These are phyloP conservation scores for Cryptococcus maquisensis DNA, from an alignment of 1,284 basidiomycete species.

Conservation along the genomic window DNA sequence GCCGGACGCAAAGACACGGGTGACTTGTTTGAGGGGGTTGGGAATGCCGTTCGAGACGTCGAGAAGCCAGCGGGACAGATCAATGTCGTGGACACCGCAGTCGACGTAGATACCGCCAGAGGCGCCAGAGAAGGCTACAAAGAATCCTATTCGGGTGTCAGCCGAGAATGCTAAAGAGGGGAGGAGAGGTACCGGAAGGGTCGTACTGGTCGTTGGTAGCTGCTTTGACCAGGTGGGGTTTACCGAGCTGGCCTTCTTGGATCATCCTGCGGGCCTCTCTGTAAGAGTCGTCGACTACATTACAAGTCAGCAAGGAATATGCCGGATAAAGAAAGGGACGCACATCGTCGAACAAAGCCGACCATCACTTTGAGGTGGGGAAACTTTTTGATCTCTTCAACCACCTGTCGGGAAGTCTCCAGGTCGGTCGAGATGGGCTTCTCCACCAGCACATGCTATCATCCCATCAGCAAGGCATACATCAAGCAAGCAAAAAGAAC, in stretches of 20 bases:
- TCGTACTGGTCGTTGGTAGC: constrained; percentile 34
- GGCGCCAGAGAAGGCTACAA: constrained; percentile 27
- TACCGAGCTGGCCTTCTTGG: constrained; percentile 20
- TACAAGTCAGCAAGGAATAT: background rate
- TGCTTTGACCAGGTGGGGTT: constrained; percentile 24
- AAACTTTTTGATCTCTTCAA: constrained; percentile 18
- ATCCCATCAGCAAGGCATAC: background rate
- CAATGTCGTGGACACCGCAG: constrained; percentile 40
- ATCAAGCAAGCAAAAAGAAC: background rate
- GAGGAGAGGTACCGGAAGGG: constrained; percentile 9
- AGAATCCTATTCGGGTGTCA: constrained; percentile 22
- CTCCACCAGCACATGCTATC: constrained; percentile 35
- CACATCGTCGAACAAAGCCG: constrained; percentile 34
- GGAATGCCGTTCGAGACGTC: constrained; percentile 13
- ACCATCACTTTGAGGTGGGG: constrained; percentile 36
- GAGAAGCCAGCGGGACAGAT: constrained; percentile 25
- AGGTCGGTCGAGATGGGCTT: constrained; percentile 40
- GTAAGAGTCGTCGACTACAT: constrained; percentile 33
- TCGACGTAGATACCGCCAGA: constrained; percentile 37
- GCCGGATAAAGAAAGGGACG: constrained; percentile 3
- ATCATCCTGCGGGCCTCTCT: constrained; percentile 18
- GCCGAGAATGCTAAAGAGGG: background rate
- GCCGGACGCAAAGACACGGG: constrained; percentile 25
- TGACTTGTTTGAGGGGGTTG: constrained; percentile 21
- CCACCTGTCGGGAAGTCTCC: constrained; percentile 20